Evolutionary conservation across 2,329 filamentous ascomycete genomes (phyloP).

Genomic region (Hirsutella thompsonii): DNA sequence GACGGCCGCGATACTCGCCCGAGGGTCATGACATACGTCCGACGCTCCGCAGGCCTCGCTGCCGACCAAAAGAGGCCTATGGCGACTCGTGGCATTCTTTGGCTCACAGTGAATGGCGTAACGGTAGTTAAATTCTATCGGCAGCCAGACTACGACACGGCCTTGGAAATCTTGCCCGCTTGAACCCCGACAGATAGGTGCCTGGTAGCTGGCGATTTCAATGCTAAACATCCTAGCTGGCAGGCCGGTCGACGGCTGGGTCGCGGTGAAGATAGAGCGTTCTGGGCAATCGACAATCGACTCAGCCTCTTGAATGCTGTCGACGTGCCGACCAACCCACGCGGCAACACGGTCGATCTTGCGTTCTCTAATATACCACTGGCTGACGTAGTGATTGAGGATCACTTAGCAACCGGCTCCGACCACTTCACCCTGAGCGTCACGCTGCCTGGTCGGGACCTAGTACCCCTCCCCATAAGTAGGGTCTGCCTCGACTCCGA

Average conservation of each 20-base stretch:
- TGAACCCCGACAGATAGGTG: constrained; percentile 4
- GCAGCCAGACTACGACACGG: constrained; percentile 3
- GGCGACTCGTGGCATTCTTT: constrained; percentile 5
- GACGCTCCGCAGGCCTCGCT: background rate
- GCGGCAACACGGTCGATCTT: constrained; percentile 7
- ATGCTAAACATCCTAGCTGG: constrained; percentile 7
- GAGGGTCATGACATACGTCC: background rate
- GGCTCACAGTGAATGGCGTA: constrained; percentile 6
- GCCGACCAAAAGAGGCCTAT: constrained; percentile 5
- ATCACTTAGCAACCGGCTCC: constrained; percentile 8
- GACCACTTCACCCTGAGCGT: constrained; percentile 6
- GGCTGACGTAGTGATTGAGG: constrained; percentile 5
- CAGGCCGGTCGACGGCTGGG: constrained; percentile 2
- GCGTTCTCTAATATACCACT: constrained; percentile 6
- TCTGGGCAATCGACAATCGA: background rate
- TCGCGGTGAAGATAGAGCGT: background rate
- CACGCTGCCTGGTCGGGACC: background rate
- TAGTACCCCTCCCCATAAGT: constrained; percentile 1
- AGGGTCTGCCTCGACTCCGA: constrained; percentile 4
- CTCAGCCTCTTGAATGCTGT: constrained; percentile 5
- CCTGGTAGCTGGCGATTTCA: constrained; percentile 8
- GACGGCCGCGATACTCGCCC: background rate
- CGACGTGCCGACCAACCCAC: constrained; percentile 6
- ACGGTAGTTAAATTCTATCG: constrained; percentile 8
- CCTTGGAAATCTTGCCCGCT: constrained; percentile 4